phyloP scores from a whole-genome alignment of 2,329 filamentous ascomycete species.

The Myriosclerotinia curreyana region DNA sequence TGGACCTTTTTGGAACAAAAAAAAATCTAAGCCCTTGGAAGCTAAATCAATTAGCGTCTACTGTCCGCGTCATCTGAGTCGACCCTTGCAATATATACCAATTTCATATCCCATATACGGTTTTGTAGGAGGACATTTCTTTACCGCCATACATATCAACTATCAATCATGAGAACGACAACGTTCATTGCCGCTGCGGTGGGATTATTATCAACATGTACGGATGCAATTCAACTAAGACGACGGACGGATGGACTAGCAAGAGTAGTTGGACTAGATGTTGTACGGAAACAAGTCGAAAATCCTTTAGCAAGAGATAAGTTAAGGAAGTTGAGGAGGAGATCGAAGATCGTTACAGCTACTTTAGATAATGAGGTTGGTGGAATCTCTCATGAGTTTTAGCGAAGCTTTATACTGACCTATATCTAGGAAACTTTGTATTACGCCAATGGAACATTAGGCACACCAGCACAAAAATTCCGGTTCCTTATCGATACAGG shows the following conservation, averaged over 20 bases:
- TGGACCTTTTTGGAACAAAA: neutral
- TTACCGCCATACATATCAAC: neutral
- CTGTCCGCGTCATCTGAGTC: conserved; percentile 28
- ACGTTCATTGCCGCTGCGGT: conserved; percentile 33
- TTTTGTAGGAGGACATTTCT: conserved; percentile 8
- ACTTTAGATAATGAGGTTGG: conserved; percentile 55
- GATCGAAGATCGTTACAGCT: conserved; percentile 46
- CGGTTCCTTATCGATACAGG: conserved; percentile 65
- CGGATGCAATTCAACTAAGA: conserved; percentile 35
- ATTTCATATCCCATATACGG: conserved; percentile 8
- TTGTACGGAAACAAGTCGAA: conserved; percentile 32
- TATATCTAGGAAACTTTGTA: conserved; percentile 56
- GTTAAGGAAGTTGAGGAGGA: conserved; percentile 45
- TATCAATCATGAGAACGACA: conserved; percentile 34
- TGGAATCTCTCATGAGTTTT: neutral
- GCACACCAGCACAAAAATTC: conserved; percentile 58
- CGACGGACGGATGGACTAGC: conserved; percentile 34
- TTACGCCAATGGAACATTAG: conserved; percentile 60
- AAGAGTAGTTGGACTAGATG: conserved; percentile 37
- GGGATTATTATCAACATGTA: conserved; percentile 33
- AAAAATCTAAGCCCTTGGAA: conserved; percentile 13
- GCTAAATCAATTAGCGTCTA: conserved; percentile 24
- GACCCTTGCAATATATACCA: conserved; percentile 13
- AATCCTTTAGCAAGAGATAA: conserved; percentile 37
- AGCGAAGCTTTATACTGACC: conserved; percentile 29